phyloP scores from a whole-genome alignment of 2,329 filamentous ascomycete species.

The Colletotrichum neosansevieriae region DNA sequence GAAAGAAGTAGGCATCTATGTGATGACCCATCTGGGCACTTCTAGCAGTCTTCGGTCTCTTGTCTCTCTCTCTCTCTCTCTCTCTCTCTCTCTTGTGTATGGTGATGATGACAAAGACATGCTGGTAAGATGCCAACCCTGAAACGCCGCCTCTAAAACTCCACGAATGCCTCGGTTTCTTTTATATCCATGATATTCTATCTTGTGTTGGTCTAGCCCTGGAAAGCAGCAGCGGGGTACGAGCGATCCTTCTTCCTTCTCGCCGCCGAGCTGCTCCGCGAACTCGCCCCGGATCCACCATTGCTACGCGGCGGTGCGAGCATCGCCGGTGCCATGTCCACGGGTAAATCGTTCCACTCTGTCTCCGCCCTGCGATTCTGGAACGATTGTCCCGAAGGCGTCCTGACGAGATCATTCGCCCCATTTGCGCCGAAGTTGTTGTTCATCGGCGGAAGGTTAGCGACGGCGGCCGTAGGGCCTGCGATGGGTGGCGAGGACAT shows the following conservation, averaged over 20 bases:
- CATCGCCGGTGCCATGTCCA: conserved; percentile 61
- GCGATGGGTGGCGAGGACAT: conserved; percentile 31
- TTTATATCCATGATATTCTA: not conserved
- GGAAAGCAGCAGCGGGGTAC: conserved; percentile 72
- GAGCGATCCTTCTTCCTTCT: conserved; percentile 71
- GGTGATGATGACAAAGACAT: not conserved
- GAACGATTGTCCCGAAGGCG: conserved; percentile 59
- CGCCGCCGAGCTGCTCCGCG: conserved; percentile 66
- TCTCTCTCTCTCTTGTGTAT: conserved; percentile 10
- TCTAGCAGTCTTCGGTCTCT: conserved; percentile 1
- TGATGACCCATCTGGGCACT: conserved; percentile 26
- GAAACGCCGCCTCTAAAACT: not conserved
- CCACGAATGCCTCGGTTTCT: not conserved
- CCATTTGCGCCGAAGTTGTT: conserved; percentile 37
- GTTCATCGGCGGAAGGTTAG: conserved; percentile 47
- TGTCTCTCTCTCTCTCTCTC: too few species aligned
- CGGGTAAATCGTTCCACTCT: conserved; percentile 76
- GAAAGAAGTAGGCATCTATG: conserved; percentile 21
- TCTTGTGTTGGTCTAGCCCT: not conserved
- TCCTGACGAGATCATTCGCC: not conserved
- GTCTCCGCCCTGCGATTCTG: conserved; percentile 69
- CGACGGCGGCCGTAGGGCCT: conserved; percentile 47
- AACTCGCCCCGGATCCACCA: conserved; percentile 59
- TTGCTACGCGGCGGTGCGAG: conserved; percentile 45
- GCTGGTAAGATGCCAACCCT: not conserved